Evolutionary conservation across 495 filamentous ascomycete genomes (phyloP), one percentile per base, ranked within the genome.

Genomic region (Penicillium lividum): DNA sequence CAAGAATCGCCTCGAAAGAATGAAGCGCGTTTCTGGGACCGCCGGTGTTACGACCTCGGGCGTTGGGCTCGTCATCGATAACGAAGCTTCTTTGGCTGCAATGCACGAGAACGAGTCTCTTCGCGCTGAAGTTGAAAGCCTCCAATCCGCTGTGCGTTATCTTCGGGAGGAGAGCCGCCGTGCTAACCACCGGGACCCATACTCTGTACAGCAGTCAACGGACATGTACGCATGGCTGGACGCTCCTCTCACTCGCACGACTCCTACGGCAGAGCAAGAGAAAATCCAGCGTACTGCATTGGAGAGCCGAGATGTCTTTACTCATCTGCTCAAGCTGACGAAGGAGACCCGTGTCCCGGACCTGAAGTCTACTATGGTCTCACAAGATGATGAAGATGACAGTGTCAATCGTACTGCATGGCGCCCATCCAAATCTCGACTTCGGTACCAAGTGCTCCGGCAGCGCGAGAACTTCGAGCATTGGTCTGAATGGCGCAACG

Each of bases 121-220:
- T 29, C 88, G 86, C 59, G 73, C 79, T 22, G 86, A 92, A 55
- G 91, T 96, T 43, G 67, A 76, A 22, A 81, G 76, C 54, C 81
- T 96, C 7, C 85, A 92, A 70, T 82, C 87, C 3, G 86, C 91
- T 0, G 85, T 97, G 15, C 84, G 87, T 46, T 93, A 86, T 73
- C 75, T 96, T 25, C 83, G 90, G 27, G 87, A 91, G 55, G 91
- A 94, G 54, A 91, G 86, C 66, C 76, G 83, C n/a, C 83, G 88
- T 29, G 78, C 85, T 3, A 82, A 85, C 30, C 67, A 86, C 25
- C 79, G 80, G 25, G 84, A 90, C 63, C 81, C 87, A 13, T 78
- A 82, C 33, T 77, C 76, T 15, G 71, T 83, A 48, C 83, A 86
- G 60, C 87, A 84, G 36, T 73, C 73, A 18, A 68, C 69, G 16